Evolutionary conservation across 495 filamentous ascomycete genomes (phyloP), one percentile per base, ranked within the genome.

Genomic region (Xylaria bambusicola): DNA sequence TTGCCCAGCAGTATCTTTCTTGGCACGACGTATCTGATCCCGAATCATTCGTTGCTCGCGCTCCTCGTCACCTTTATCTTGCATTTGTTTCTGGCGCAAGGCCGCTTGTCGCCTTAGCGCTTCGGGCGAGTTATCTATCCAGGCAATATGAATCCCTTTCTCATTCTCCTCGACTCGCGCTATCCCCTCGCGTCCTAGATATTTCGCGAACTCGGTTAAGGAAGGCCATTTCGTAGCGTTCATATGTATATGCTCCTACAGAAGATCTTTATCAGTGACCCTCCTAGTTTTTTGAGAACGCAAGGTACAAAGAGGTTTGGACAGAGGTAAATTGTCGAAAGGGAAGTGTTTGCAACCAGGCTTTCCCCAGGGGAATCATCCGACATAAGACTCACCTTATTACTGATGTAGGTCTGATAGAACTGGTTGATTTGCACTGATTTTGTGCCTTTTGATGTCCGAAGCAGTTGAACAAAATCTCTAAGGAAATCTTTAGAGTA

Each of bases 61-160:
- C 69, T 95, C 89, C 71, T 97, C 95, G 65, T 96, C 92, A 1
- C 91, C 93, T 64, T 87, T 89, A 65, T 97, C 91, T 72, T 88
- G 84, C 61, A 87, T 77, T 70, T 98, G 92, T 74, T 90, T 92
- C 72, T 87, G 86, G 66, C 88, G 74, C 35, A 96, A 78, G 21
- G 88, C 91, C 58, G 97, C 93, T 45, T 88, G 81, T 50, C 91
- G 77, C 66, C 83, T 78, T 68, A 98, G 75, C 0, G 91, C 89
- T 51, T 96, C 93, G 0, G 92, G 90, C 29, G 83, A 88, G 65
- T 93, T 89, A 73, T 99, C 93, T 29, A 97, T 85, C 90, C 93
- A 99, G 5, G 86, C 81, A 51, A 99, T 82, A 64, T 91, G 87
- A 13, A 97, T 62, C 1, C 94, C 91, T 66, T 95, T 93, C 45